Percentiles rank a stretch among this genome's conserved stretches.
Evolutionary conservation across 2,329 filamentous ascomycete species (phyloP).

Genomic region (Diaporthe vaccinii): DNA sequence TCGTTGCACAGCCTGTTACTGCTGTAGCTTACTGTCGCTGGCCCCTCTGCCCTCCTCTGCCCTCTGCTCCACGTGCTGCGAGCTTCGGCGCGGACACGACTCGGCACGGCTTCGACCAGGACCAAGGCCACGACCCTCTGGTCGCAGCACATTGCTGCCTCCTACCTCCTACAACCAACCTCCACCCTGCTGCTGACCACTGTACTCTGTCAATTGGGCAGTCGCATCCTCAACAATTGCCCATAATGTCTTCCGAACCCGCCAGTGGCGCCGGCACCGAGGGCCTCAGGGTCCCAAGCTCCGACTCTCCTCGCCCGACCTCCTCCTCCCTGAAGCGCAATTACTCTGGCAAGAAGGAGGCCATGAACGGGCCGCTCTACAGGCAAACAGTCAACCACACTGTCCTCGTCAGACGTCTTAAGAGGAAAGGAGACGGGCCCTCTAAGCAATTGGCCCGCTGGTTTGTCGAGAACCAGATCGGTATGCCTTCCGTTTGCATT

Average conservation of each 20-base stretch:
- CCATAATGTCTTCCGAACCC: constrained; percentile 37
- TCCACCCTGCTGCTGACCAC: not conserved
- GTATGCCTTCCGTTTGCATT: constrained; percentile 62
- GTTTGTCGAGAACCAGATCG: constrained; percentile 85
- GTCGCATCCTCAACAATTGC: constrained; percentile 1
- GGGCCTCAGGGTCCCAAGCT: constrained; percentile 24
- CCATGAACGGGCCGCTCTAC: constrained; percentile 70
- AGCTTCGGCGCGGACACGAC: constrained; percentile 27
- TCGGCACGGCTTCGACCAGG: constrained; percentile 14
- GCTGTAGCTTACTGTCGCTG: constrained; percentile 8
- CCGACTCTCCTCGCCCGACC: constrained; percentile 33
- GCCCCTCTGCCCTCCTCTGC: constrained; percentile 4
- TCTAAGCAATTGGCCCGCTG: constrained; percentile 74
- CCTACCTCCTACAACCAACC: not conserved
- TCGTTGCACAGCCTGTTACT: not conserved
- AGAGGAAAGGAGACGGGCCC: constrained; percentile 73
- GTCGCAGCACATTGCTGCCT: constrained; percentile 27
- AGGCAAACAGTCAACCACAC: constrained; percentile 68
- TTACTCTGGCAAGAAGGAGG: constrained; percentile 52
- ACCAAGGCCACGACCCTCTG: not conserved
- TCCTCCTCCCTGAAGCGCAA: constrained; percentile 46
- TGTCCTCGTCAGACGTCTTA: constrained; percentile 68
- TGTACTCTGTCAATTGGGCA: constrained; percentile 25
- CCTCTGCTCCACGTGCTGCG: constrained; percentile 10
- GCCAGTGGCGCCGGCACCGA: constrained; percentile 35